Conservation (phyloP, 495 filamentous ascomycete species). For the Aspergillus campestris region DNA sequence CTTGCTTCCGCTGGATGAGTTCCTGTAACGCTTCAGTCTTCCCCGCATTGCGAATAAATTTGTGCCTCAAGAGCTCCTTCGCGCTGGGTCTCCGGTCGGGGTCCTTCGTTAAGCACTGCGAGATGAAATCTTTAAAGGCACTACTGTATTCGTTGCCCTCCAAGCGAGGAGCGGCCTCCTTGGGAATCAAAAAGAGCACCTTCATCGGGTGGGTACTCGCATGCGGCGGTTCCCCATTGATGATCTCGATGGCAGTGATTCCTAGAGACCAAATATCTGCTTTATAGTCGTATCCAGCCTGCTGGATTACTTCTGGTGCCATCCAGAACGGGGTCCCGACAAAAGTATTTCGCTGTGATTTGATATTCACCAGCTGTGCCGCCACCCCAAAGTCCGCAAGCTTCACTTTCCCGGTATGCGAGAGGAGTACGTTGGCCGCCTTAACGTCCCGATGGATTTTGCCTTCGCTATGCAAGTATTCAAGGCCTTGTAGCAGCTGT, state of each 20-base stretch:
- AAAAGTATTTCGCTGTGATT: constrained; percentile 95
- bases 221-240: constrained; percentile 86
- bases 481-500: constrained; percentile 80
- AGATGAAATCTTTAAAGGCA: constrained; percentile 89
- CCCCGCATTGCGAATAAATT: constrained; percentile 78
- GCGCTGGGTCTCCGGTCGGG: constrained; percentile 76
- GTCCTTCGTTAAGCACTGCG: constrained; percentile 84
- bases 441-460: constrained; percentile 98
- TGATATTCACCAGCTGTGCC: constrained; percentile 93
- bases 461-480: constrained; percentile 89
- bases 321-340: constrained; percentile 99
- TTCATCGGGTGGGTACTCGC: constrained; percentile 95
- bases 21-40: constrained; percentile 80
- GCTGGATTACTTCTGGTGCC: constrained; percentile 97
- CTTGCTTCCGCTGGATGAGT: constrained; percentile 74
- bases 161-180: constrained; percentile 74
- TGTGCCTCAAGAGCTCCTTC: constrained; percentile 82
- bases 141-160: constrained; percentile 79
- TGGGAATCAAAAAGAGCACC: constrained; percentile 94
- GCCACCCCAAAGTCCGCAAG: constrained; percentile 97
- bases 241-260: constrained; percentile 92
- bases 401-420: constrained; percentile 86
- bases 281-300: constrained; percentile 93
- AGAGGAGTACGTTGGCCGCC: constrained; percentile 85
- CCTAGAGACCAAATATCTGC: constrained; percentile 97